A percentile compares a stretch with the other conserved stretches of the same genome.
These are phyloP conservation scores for Fraxinus greggii DNA, from an alignment of 305 asterid genomes.

Conservation along the genomic window DNA sequence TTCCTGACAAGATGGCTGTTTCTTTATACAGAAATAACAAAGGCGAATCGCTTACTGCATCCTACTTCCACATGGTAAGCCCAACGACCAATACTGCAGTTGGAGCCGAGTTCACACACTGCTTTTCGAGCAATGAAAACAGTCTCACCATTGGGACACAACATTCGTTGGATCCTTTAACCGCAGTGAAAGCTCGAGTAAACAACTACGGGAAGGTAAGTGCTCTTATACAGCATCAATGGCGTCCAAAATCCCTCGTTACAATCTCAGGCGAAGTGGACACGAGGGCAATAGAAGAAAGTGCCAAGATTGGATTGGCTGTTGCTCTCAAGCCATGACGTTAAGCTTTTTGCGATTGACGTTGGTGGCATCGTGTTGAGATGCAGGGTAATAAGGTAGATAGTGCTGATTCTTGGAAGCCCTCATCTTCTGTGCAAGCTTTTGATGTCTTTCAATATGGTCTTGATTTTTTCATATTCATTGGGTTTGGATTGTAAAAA, in stretches of 20 bases:
- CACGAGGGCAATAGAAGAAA: slow-evolving; percentile 83
- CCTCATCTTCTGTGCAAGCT: background rate
- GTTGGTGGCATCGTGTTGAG: slow-evolving; percentile 16
- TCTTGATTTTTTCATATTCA: background rate
- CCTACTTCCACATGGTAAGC: slow-evolving; percentile 76
- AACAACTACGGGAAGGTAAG: slow-evolving; percentile 79
- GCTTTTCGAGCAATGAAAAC: slow-evolving; percentile 77
- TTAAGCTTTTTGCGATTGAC: background rate
- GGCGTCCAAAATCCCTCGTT: slow-evolving; percentile 85
- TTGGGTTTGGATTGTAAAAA: background rate
- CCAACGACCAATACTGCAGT: slow-evolving; percentile 79
- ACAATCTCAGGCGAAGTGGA: slow-evolving; percentile 95
- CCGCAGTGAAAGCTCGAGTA: slow-evolving; percentile 79
- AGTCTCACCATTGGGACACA: slow-evolving; percentile 81
- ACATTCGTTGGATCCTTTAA: slow-evolving; percentile 69
- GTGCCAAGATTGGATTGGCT: slow-evolving; percentile 85
- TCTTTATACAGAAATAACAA: slow-evolving; percentile 59
- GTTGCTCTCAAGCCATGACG: slow-evolving; percentile 88
- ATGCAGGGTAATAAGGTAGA: slow-evolving; percentile 35
- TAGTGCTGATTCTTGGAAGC: slow-evolving; percentile 21
- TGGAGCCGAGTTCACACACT: slow-evolving; percentile 90
- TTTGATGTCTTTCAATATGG: background rate
- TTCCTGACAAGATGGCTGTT: background rate
- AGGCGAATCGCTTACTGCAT: slow-evolving; percentile 69
- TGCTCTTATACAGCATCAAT: slow-evolving; percentile 89